Conservation (phyloP, 306 rosid species). For the Sechiopsis laciniata region DNA sequence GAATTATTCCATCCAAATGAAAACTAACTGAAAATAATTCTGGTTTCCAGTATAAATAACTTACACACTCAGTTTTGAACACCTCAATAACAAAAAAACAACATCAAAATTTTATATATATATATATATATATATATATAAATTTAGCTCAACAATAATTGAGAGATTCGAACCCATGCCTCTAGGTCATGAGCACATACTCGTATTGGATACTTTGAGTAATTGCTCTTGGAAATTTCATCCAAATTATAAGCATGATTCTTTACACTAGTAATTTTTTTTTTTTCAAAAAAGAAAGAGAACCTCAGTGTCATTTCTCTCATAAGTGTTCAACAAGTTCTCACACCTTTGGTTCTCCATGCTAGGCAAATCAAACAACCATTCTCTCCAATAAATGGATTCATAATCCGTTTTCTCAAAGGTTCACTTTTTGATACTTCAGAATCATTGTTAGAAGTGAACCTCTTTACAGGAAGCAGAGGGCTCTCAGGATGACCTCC, state of each 20-base stretch:
- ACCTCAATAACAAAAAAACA: background rate
- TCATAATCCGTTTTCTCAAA: conserved; percentile 32
- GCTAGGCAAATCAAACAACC: conserved; percentile 35
- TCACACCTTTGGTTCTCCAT: conserved; percentile 35
- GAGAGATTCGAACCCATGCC: too few species aligned
- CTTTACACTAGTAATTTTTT: too few species aligned
- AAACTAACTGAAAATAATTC: background rate
- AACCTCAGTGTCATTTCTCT: background rate
- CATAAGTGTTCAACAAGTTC: conserved; percentile 25
- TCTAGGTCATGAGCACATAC: too few species aligned
- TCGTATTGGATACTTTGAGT: too few species aligned
- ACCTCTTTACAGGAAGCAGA: conserved; percentile 22
- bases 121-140: too few species aligned
- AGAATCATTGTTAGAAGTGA: conserved; percentile 23
- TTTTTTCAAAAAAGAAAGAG: too few species aligned
- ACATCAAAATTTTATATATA: too few species aligned
- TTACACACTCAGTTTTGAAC: background rate
- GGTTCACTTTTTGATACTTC: conserved; percentile 34
- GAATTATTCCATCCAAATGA: background rate
- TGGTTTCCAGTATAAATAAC: background rate
- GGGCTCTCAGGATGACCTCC: conserved; percentile 29
- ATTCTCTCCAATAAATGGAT: conserved; percentile 39
- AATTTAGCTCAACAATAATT: too few species aligned
- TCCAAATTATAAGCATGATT: background rate
- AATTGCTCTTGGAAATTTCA: too few species aligned